Base-by-base conservation (phyloP, 768 basidiomycete species). In the Lepiota brunneoincarnata region DNA sequence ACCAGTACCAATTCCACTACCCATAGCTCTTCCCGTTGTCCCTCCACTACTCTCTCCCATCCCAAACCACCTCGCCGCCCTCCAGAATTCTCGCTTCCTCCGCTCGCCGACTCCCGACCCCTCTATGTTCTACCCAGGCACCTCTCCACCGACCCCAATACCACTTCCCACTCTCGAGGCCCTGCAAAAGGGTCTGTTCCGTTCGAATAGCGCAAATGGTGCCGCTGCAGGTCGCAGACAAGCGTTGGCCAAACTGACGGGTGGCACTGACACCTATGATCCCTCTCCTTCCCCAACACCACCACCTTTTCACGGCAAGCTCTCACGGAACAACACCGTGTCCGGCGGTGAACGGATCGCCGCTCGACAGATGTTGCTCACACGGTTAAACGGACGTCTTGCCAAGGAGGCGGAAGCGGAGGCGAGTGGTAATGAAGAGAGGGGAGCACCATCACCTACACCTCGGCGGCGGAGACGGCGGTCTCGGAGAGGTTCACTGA, bases 161-260 rank as follows among this genome's bases (percentile, higher is more conserved):
- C 59, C 64, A 36, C 68, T 88, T 34, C 91, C 91, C 0, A 82
- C 89, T 3, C 75, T 96, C 5, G 88, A 91, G 62, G 89, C 87
- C 18, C 72, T 95, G 35, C 86, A 86, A 64, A 82, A 76, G 62
- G 87, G 87, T 14, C 79, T 97, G 2, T 86, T 91, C 63, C 86
- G 94, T 17, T 95, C 94, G 2, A 94, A 95, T 66, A 95, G 93
- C 63, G 91, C 90, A n/a, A 89, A 88, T 18, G 80, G 87, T 49
- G 80, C 85, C 47, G 80, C 87, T 63, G 84, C 83, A 26, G 73
- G 74, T 28, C 74, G 89, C 43, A 79, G 82, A 61, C 73, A 84
- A 68, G 93, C 93, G 3, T 83, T 96, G 82, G 84, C 84, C 58
- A 94, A 93, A 66, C 75, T 97, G 51, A 93, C 88, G 1, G 89